These are phyloP conservation scores for Auriscalpium vulgare DNA, from an alignment of 768 basidiomycete genomes.

Conservation along the genomic window DNA sequence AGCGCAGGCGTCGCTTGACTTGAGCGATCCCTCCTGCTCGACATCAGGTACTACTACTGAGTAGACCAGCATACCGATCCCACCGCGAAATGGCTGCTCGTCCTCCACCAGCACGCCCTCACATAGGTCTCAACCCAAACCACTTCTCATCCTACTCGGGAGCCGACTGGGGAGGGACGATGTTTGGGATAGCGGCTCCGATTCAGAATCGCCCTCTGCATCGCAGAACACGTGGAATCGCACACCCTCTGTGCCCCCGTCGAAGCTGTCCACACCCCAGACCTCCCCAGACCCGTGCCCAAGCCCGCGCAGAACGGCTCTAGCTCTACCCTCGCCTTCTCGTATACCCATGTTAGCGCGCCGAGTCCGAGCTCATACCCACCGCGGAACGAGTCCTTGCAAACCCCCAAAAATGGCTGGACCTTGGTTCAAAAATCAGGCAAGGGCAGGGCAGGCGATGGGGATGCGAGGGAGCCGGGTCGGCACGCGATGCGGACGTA, in stretches of 20 bases:
- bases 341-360: constrained; percentile 16
- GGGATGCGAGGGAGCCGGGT: neutral
- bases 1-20: too few relatives aligned
- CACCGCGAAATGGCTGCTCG: constrained; percentile 10
- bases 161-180: constrained; percentile 25
- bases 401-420: constrained; percentile 12
- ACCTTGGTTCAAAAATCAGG: constrained; percentile 11
- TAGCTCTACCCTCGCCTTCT: constrained; percentile 15
- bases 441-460: neutral
- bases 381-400: constrained; percentile 3
- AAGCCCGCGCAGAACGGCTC: constrained; percentile 10
- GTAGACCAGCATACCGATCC: neutral
- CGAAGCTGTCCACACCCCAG: neutral
- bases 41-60: neutral
- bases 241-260: constrained; percentile 2
- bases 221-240: constrained; percentile 8
- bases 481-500: constrained; percentile 3
- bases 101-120: constrained; percentile 18
- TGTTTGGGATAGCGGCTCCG: constrained; percentile 28
- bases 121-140: constrained; percentile 16
- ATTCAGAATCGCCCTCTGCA: constrained; percentile 17
- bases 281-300: constrained; percentile 11
- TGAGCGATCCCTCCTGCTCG: neutral
- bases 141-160: constrained; percentile 13
- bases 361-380: constrained; percentile 12